Conservation (phyloP, 495 filamentous ascomycete genomes). For the Sabuloglossum arenarium region DNA sequence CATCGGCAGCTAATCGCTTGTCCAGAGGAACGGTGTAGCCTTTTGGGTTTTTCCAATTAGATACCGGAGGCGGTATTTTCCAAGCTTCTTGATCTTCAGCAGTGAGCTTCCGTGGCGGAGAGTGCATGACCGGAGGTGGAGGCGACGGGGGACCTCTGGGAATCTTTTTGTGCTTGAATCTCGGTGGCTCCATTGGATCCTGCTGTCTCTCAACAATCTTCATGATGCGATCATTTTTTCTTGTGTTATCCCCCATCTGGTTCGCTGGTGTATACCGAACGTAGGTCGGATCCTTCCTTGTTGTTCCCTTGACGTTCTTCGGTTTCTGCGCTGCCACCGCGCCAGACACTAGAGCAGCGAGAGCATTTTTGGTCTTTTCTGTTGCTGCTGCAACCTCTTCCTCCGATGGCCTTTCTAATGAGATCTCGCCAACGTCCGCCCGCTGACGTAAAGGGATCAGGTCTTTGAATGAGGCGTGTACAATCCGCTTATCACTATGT, state of each 20-base stretch:
- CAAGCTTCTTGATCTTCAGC: conserved; percentile 95
- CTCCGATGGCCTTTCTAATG: conserved; percentile 67
- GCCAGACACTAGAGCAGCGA: conserved; percentile 61
- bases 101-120: conserved; percentile 82
- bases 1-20: conserved; percentile 92
- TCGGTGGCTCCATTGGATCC: conserved; percentile 96
- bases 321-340: conserved; percentile 85
- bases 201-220: conserved; percentile 91
- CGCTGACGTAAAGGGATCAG: conserved; percentile 86
- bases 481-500: conserved; percentile 59
- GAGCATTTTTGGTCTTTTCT: conserved; percentile 70
- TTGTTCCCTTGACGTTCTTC: conserved; percentile 67
- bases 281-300: conserved; percentile 71
- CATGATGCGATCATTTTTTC: conserved; percentile 89
- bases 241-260: conserved; percentile 82
- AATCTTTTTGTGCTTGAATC: conserved; percentile 98
- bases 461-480: conserved; percentile 93
- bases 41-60: conserved; percentile 99
- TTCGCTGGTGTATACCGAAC: conserved; percentile 90
- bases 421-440: conserved; percentile 83
- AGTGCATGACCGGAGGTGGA: conserved; percentile 88
- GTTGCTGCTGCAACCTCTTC: conserved; percentile 66
- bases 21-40: conserved; percentile 94
- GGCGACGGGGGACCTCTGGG: conserved; percentile 83
- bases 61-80: conserved; percentile 86